These are phyloP conservation scores for Exophiala oligosperma DNA, from an alignment of 2,329 filamentous ascomycete genomes.

Conservation along the genomic window DNA sequence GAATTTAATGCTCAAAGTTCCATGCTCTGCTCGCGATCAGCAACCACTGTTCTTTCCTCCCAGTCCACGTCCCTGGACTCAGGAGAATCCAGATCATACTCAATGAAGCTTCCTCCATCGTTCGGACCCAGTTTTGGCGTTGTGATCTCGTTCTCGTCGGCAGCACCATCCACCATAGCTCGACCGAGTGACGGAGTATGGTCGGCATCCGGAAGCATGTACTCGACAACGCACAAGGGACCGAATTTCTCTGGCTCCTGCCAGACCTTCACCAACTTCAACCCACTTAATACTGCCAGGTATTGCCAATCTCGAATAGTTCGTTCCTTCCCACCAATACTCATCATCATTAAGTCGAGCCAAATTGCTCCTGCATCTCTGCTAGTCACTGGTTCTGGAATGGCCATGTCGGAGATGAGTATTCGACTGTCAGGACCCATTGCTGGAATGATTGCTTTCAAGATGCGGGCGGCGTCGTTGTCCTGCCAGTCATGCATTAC, in stretches of 20 bases:
- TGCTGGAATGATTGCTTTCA: conserved; percentile 29
- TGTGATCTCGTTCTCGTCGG: background rate
- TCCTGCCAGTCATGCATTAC: conserved; percentile 32
- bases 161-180: background rate
- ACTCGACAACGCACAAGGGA: conserved; percentile 11
- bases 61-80: conserved; percentile 6
- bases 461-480: conserved; percentile 28
- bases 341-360: conserved; percentile 35
- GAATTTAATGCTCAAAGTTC: background rate
- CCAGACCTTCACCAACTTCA: conserved; percentile 7
- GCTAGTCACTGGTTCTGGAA: conserved; percentile 24
- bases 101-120: background rate
- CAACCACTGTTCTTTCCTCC: conserved; percentile 8
- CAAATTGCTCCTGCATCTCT: conserved; percentile 33
- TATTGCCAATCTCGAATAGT: conserved; percentile 29
- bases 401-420: conserved; percentile 31
- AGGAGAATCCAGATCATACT: background rate
- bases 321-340: conserved; percentile 35
- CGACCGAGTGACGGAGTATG: too few species aligned
- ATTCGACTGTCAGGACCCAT: conserved; percentile 28
- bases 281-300: conserved; percentile 6
- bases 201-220: conserved; percentile 1
- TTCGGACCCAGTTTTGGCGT: background rate
- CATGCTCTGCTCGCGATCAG: conserved; percentile 9
- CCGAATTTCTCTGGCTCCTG: conserved; percentile 12